Conservation (phyloP, 2,329 filamentous ascomycete species). For the Neurospora sp. region DNA sequence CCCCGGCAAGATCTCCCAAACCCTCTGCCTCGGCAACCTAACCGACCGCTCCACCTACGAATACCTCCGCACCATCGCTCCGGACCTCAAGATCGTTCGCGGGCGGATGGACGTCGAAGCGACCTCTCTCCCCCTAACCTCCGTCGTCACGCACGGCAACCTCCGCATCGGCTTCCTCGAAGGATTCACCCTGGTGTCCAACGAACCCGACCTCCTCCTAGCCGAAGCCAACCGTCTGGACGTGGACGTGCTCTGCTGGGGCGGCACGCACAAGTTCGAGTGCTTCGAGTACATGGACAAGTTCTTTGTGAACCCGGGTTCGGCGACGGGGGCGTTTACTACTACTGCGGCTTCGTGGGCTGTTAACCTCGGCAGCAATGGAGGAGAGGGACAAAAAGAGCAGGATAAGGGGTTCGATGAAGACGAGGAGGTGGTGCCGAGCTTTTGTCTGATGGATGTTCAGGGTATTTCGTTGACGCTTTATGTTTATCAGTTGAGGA, state of each 20-base stretch:
- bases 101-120: constrained; percentile 59
- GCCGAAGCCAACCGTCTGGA: constrained; percentile 60
- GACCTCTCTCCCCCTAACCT: constrained; percentile 53
- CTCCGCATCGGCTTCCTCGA: constrained; percentile 59
- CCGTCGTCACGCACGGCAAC: constrained; percentile 56
- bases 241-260: constrained; percentile 61
- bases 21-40: constrained; percentile 70
- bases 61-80: constrained; percentile 65
- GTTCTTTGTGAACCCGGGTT: constrained; percentile 63
- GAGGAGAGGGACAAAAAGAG: neutral
- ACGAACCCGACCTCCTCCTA: constrained; percentile 55
- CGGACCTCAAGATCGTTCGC: constrained; percentile 62
- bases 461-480: constrained; percentile 93
- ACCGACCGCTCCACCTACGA: constrained; percentile 75
- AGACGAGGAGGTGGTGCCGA: constrained; percentile 70
- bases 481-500: constrained; percentile 84
- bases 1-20: constrained; percentile 75
- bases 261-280: constrained; percentile 59
- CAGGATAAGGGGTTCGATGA: constrained; percentile 42
- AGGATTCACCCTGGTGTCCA: constrained; percentile 58
- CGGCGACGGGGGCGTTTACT: constrained; percentile 54
- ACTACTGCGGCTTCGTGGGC: constrained; percentile 20
- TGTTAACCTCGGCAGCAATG: neutral
- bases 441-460: constrained; percentile 97
- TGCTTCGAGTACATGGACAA: constrained; percentile 67